Base-by-base conservation (phyloP, 176 grass and related monocot genomes). In the Oryza glumipatula region DNA sequence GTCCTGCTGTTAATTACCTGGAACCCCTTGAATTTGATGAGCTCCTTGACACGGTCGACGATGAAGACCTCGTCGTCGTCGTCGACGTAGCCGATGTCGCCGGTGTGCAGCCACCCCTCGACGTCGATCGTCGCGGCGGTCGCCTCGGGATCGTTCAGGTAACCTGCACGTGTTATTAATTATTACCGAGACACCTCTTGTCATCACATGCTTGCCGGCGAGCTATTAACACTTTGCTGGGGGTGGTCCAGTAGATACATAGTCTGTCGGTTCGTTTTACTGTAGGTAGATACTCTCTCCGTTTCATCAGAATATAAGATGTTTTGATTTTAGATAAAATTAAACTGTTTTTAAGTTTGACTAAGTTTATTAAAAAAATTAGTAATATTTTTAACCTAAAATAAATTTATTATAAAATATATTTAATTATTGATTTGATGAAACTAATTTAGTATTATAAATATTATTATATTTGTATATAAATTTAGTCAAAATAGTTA, bases 11-110 rank as follows among this genome's bases (percentile, higher is more conserved):
- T 44, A 44, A 44, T 5, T 82, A 97, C 94, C 88, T 95, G 93
- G 78, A 98, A 98, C 5, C 93, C 96, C 74, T 95, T 95, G 89
- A 88, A 94, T 68, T 98, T 98, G 89, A 98, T 98, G 85, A 98
- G 91, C 93, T 98, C 96, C 89, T 98, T 98, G 80, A 92, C 93
- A 56, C 96, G 91, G 78, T 98, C 96, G 46, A 98, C 86, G 86
- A 98, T 94, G 89, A 98, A 98, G 48, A 98, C 93, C 88, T 98
- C 96, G 4, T 98, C 93, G 71, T 98, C 88, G 26, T 89, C 93
- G 16, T 98, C 96, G 64, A 98, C 89, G 74, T 67, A 94, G 1
- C 96, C 96, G 46, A 98, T 91, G 82, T 95, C 96, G 2, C 96
- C 89, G 48, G 93, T 95, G 93, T 95, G 96, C 41, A 98, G 88